Conservation (phyloP, 208 protist species). For the Crithidia mellificae region DNA sequence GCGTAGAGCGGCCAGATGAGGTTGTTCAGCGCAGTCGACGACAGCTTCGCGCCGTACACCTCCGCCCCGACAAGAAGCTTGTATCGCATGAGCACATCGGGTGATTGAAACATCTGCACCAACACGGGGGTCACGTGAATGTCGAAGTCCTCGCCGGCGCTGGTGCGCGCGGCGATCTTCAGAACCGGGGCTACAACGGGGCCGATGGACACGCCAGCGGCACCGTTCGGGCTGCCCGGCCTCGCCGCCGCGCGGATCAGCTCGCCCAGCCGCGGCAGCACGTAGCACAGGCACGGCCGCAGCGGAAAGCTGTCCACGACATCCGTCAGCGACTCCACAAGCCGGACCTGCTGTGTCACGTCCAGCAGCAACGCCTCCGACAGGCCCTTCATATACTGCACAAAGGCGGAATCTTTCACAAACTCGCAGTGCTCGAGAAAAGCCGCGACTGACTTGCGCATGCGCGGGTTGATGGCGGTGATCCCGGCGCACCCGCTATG, state of each 20-base stretch:
- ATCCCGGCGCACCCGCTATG: slow-evolving; percentile 55
- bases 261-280: slow-evolving; percentile 60
- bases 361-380: slow-evolving; percentile 78
- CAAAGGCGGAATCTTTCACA: slow-evolving; percentile 60
- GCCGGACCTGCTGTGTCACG: slow-evolving; percentile 46
- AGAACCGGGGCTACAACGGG: slow-evolving; percentile 66
- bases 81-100: slow-evolving; percentile 65
- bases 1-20: slow-evolving; percentile 75
- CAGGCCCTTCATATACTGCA: slow-evolving; percentile 57
- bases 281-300: slow-evolving; percentile 51
- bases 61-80: slow-evolving; percentile 60
- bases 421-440: slow-evolving; percentile 67
- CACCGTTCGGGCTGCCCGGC: slow-evolving; percentile 13
- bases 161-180: slow-evolving; percentile 45
- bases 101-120: slow-evolving; percentile 56
- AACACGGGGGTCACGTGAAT: slow-evolving; percentile 58
- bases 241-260: slow-evolving; percentile 55
- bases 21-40: slow-evolving; percentile 41
- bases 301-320: slow-evolving; percentile 57
- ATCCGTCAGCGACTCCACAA: slow-evolving; percentile 56
- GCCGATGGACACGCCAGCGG: slow-evolving; percentile 19
- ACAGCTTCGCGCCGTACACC: slow-evolving; percentile 50
- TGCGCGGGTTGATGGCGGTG: slow-evolving; percentile 45
- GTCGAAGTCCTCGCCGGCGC: slow-evolving; percentile 54
- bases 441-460: slow-evolving; percentile 39